These are phyloP conservation scores for Fusarium camptoceras DNA, from an alignment of 2,329 filamentous ascomycete species.

Conservation along the genomic window DNA sequence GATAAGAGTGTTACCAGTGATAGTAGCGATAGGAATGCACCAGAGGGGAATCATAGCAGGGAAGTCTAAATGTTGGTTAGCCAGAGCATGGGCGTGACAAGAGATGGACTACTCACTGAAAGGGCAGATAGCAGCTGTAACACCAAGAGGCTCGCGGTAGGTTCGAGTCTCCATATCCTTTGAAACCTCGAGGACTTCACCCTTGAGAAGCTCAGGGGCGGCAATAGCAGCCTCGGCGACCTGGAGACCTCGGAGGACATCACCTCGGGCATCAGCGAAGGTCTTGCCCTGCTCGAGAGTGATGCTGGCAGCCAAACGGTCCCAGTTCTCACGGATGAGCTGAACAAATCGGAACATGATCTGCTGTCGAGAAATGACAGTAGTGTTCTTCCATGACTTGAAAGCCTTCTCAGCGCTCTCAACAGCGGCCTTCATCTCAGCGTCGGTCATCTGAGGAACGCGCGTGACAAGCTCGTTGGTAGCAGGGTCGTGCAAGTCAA, in stretches of 20 bases:
- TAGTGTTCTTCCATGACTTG: conserved; percentile 77
- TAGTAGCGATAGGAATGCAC: conserved; percentile 86
- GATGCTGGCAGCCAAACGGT: conserved; percentile 84
- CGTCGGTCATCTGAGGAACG: conserved; percentile 83
- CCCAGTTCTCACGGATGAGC: conserved; percentile 86
- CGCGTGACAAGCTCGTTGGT: conserved; percentile 88
- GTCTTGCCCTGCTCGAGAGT: conserved; percentile 92
- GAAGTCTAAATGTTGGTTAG: conserved; percentile 71
- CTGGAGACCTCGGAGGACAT: conserved; percentile 84
- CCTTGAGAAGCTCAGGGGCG: conserved; percentile 84
- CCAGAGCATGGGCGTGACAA: background rate
- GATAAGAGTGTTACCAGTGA: conserved; percentile 85
- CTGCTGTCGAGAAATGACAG: conserved; percentile 79
- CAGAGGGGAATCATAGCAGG: conserved; percentile 94
- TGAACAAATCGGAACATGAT: conserved; percentile 89
- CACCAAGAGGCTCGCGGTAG: conserved; percentile 84
- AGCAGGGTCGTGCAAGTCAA: conserved; percentile 84
- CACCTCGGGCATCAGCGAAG: conserved; percentile 83
- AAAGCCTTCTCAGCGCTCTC: conserved; percentile 82
- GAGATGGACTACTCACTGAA: conserved; percentile 72
- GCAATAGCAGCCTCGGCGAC: conserved; percentile 86
- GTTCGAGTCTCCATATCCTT: conserved; percentile 91
- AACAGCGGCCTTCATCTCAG: conserved; percentile 79
- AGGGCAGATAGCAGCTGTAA: conserved; percentile 86
- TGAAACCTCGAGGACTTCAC: conserved; percentile 84